Evolutionary conservation across 2,329 filamentous ascomycete species (phyloP).

Genomic region (Moelleriella libera): DNA sequence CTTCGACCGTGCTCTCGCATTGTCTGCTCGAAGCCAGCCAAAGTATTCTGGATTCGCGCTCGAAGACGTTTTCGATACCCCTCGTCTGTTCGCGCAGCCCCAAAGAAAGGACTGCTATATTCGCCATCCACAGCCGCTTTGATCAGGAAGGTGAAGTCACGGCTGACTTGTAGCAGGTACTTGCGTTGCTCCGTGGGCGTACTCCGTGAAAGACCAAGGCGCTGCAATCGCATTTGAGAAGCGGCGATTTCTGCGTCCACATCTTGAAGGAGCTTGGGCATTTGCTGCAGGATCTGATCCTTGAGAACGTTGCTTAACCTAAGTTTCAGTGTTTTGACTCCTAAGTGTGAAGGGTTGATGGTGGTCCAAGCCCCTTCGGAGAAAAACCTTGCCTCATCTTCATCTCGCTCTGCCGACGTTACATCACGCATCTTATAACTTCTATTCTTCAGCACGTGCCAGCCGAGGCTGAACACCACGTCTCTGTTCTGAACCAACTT

Average conservation of each 20-base stretch:
- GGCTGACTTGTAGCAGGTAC: constrained; percentile 31
- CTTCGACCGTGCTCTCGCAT: constrained; percentile 27
- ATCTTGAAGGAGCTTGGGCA: constrained; percentile 29
- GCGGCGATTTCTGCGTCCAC: constrained; percentile 20
- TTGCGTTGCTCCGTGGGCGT: constrained; percentile 29
- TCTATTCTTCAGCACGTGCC: constrained; percentile 35
- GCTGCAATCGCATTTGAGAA: constrained; percentile 22
- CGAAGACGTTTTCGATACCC: constrained; percentile 32
- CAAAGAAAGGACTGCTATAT: constrained; percentile 39
- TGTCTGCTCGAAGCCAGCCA: constrained; percentile 24
- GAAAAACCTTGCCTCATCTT: constrained; percentile 28
- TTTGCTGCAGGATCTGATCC: constrained; percentile 28
- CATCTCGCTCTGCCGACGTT: constrained; percentile 20
- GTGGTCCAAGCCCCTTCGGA: constrained; percentile 22
- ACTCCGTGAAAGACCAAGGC: constrained; percentile 32
- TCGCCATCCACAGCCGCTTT: constrained; percentile 33
- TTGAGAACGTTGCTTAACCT: constrained; percentile 37
- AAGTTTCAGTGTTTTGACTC: constrained; percentile 30
- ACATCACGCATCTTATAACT: constrained; percentile 17
- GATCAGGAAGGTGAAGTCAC: constrained; percentile 27
- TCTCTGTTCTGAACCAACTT: constrained; percentile 30
- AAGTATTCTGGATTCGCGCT: constrained; percentile 33
- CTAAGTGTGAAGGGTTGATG: constrained; percentile 21
- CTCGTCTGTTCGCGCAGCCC: constrained; percentile 8
- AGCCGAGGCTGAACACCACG: constrained; percentile 33